phyloP scores from a whole-genome alignment of 2,329 filamentous ascomycete species.

The Sclerotinia subarctica region DNA sequence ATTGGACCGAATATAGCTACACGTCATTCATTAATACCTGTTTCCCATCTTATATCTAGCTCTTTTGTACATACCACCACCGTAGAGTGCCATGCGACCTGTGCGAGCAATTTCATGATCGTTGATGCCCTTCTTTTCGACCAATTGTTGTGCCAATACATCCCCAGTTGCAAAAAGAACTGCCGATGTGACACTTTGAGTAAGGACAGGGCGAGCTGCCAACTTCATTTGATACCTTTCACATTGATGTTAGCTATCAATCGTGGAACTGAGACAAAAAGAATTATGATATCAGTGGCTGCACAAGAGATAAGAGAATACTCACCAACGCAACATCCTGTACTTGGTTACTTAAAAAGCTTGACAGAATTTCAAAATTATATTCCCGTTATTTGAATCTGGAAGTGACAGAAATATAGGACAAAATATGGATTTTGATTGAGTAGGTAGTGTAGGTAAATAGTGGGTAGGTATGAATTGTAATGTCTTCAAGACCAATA shows the following conservation, averaged over 20 bases:
- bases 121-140: conserved; percentile 74
- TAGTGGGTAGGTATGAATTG: neutral
- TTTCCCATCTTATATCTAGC: neutral
- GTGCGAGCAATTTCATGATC: conserved; percentile 74
- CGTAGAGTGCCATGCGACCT: conserved; percentile 76
- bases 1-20: conserved; percentile 66
- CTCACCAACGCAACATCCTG: conserved; percentile 38
- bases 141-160: conserved; percentile 82
- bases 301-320: conserved; percentile 14
- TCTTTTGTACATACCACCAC: conserved; percentile 49
- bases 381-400: neutral
- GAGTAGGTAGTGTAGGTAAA: neutral
- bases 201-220: conserved; percentile 78
- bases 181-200: conserved; percentile 84
- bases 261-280: conserved; percentile 6
- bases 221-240: conserved; percentile 82
- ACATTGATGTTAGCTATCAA: conserved; percentile 21
- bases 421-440: neutral
- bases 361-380: neutral
- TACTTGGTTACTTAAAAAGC: neutral
- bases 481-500: neutral
- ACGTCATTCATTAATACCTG: conserved; percentile 4
- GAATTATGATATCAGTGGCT: neutral
- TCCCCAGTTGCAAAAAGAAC: conserved; percentile 93
- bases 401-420: neutral